Evolutionary conservation across 2,329 filamentous ascomycete genomes (phyloP), one percentile per base, ranked within the genome.

Genomic region (Xylariaceae sp.): DNA sequence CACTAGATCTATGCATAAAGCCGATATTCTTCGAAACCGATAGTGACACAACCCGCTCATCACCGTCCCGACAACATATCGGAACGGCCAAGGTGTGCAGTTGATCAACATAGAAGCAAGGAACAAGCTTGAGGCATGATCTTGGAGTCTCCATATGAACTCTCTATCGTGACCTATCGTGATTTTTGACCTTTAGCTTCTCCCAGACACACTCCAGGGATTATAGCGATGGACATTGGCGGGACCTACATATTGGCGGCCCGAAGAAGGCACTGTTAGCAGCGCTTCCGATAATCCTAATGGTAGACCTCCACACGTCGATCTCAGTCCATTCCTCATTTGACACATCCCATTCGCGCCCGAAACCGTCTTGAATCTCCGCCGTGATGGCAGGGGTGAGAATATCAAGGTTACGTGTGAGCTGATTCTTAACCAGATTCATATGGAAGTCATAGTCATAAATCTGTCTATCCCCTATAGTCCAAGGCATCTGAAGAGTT

Each of bases 191-290:
- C 38, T 34, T 10, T 7, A 22, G 32, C 34, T 37, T 46, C 17
- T 22, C 7, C 23, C n/a, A n/a, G n/a, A n/a, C n/a, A n/a, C n/a
- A n/a, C n/a, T n/a, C n/a, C n/a, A n/a, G n/a, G n/a, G n/a, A n/a
- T n/a, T n/a, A n/a, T n/a, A n/a, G n/a, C n/a, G n/a, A 22, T 22
- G 14, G 10, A 32, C 19, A 19, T n/a, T n/a, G n/a, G n/a, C n/a
- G n/a, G n/a, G n/a, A 38, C 40, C 20, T 34, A 42, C 40, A 47
- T 4, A 45, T 8, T 6, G 22, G 10, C 17, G 27, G 4, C 17
- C 46, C 46, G 8, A 37, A 48, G 32, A 48, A 45, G 8, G 46
- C 46, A 11, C 19, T 34, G 12, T 48, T 48, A 3, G 46, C 42
- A 7, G 42, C 46, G 2, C 46, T 42, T 0, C 6, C 46, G 4